phyloP scores from a whole-genome alignment of 2,329 filamentous ascomycete genomes.

The Colletotrichum karsti region DNA sequence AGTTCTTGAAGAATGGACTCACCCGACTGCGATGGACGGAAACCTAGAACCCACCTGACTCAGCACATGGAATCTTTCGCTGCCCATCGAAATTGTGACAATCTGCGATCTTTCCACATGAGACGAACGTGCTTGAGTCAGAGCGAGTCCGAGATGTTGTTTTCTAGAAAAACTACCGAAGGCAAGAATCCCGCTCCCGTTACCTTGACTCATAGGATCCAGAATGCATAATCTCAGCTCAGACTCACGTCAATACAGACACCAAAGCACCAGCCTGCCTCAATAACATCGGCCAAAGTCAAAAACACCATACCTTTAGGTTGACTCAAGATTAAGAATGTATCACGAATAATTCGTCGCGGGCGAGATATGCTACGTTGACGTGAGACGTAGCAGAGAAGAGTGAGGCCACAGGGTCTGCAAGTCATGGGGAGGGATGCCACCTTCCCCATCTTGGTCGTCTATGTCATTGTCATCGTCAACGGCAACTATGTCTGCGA shows the following conservation, averaged over 20 bases:
- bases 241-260: not conserved
- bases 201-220: not conserved
- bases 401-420: too few relatives aligned
- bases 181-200: not conserved
- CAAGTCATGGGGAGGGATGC: too few relatives aligned
- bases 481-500: too few relatives aligned
- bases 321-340: too few relatives aligned
- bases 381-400: too few relatives aligned
- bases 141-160: not conserved
- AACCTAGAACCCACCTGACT: too few relatives aligned
- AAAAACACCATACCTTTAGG: not conserved
- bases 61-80: not conserved
- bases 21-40: too few relatives aligned
- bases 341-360: too few relatives aligned
- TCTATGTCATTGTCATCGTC: too few relatives aligned
- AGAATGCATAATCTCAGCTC: not conserved
- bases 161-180: not conserved
- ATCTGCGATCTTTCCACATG: not conserved
- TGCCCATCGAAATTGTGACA: constrained; percentile 14
- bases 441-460: too few relatives aligned
- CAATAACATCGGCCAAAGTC: not conserved
- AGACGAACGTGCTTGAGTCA: constrained; percentile 18
- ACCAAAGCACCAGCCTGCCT: not conserved
- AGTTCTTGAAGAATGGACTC: not conserved
- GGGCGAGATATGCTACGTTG: too few relatives aligned